Conservation (phyloP, 306 rosid genomes). For the Erythrophleum fordii region DNA sequence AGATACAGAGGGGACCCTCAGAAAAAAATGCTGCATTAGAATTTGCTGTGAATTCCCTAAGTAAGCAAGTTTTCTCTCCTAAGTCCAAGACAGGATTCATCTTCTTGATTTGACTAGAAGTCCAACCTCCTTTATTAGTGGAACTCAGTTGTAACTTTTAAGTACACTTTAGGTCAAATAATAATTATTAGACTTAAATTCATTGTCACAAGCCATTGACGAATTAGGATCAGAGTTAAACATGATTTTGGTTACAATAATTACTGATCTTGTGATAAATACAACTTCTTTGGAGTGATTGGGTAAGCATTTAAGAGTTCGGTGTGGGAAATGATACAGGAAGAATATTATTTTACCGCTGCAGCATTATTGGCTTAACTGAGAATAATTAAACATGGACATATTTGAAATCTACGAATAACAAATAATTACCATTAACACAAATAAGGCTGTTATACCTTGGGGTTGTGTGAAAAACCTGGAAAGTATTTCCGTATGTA, state of each 20-base stretch:
- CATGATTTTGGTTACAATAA: slow-evolving; percentile 26
- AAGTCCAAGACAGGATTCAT: slow-evolving; percentile 17
- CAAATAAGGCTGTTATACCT: background rate
- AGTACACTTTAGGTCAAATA: background rate
- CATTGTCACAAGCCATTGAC: background rate
- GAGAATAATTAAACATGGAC: background rate
- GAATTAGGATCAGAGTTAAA: background rate
- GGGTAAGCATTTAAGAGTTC: slow-evolving; percentile 13
- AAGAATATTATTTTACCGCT: background rate
- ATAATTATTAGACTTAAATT: background rate
- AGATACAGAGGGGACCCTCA: slow-evolving; percentile 80
- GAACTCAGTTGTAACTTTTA: background rate
- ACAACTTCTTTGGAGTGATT: slow-evolving; percentile 3
- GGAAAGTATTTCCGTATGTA: slow-evolving; percentile 4
- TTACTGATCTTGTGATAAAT: slow-evolving; percentile 22
- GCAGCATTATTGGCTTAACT: slow-evolving; percentile 5
- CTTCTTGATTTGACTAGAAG: slow-evolving; percentile 6
- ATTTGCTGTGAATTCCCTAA: slow-evolving; percentile 81
- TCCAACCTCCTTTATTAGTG: background rate
- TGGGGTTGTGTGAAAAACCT: slow-evolving; percentile 14
- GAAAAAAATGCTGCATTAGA: slow-evolving; percentile 96
- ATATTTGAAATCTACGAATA: background rate
- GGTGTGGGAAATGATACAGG: too few relatives aligned
- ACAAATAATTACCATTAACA: background rate
- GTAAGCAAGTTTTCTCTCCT: slow-evolving; percentile 50